A percentile compares a stretch with the other conserved stretches of the same genome.
These are phyloP conservation scores for Aspergillus alliaceus DNA, from an alignment of 2,329 filamentous ascomycete genomes.

Conservation along the genomic window DNA sequence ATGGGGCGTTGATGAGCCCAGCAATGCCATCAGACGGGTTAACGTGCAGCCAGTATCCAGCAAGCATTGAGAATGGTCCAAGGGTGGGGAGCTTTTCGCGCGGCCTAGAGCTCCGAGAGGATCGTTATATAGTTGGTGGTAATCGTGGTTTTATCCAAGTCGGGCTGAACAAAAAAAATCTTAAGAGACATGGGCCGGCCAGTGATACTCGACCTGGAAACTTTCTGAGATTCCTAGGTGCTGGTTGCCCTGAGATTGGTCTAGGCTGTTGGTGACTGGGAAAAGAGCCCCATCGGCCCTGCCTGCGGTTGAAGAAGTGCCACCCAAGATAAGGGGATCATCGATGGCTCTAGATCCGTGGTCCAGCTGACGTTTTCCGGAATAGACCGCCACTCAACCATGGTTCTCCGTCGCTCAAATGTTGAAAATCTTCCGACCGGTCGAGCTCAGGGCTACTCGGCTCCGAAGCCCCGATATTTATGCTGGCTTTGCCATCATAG, in stretches of 20 bases:
- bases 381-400: slow-evolving; percentile 7
- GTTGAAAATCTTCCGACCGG: background rate
- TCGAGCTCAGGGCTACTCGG: background rate
- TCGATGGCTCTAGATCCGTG: slow-evolving; percentile 4
- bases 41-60: slow-evolving; percentile 8
- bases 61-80: background rate
- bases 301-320: background rate
- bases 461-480: background rate
- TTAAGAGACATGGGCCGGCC: no score
- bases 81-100: background rate
- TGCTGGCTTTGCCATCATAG: no score
- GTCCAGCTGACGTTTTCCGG: slow-evolving; percentile 1
- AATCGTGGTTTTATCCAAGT: background rate
- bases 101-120: background rate
- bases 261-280: background rate
- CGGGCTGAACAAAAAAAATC: background rate
- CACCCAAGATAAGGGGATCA: slow-evolving; percentile 13
- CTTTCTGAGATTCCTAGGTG: background rate
- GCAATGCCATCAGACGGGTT: slow-evolving; percentile 9
- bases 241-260: background rate
- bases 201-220: background rate
- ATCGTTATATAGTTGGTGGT: background rate
- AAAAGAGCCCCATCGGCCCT: background rate
- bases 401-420: background rate
- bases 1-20: slow-evolving; percentile 9